Evolutionary conservation across 2,329 filamentous ascomycete genomes (phyloP).

Genomic region (Gaeumannomyces tritici): DNA sequence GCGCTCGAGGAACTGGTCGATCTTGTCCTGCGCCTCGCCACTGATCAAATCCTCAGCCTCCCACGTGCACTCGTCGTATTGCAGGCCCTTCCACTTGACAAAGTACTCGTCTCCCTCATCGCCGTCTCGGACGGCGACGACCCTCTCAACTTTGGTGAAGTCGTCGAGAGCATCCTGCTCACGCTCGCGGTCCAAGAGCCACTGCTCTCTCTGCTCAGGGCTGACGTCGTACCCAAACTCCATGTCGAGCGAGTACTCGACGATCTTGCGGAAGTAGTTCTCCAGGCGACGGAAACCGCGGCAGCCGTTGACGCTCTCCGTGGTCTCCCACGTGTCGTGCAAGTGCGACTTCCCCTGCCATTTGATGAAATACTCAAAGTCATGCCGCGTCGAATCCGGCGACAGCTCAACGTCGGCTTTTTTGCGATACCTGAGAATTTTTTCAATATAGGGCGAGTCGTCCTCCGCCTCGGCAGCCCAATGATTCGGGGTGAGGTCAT

Average conservation of each 20-base stretch:
- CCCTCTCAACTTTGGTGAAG: conserved; percentile 84
- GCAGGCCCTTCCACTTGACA: conserved; percentile 93
- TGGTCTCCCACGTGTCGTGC: conserved; percentile 90
- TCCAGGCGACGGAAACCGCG: conserved; percentile 84
- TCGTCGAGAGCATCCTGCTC: conserved; percentile 82
- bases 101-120: conserved; percentile 81
- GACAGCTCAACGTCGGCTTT: conserved; percentile 56
- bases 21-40: conserved; percentile 73
- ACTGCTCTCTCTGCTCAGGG: conserved; percentile 83
- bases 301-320: conserved; percentile 62
- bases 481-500: conserved; percentile 60
- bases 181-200: conserved; percentile 88
- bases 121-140: conserved; percentile 74
- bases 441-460: conserved; percentile 77
- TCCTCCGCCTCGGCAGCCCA: conserved; percentile 64
- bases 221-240: conserved; percentile 64
- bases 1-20: conserved; percentile 84
- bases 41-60: conserved; percentile 63
- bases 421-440: conserved; percentile 77
- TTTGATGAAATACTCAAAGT: conserved; percentile 91
- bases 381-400: conserved; percentile 51
- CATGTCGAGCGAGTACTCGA: conserved; percentile 71
- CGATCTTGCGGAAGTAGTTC: conserved; percentile 83
- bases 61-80: conserved; percentile 94
- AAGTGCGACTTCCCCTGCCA: conserved; percentile 95